phyloP scores from a whole-genome alignment of 805 yeast genomes.

The Candida rishiriensis region DNA sequence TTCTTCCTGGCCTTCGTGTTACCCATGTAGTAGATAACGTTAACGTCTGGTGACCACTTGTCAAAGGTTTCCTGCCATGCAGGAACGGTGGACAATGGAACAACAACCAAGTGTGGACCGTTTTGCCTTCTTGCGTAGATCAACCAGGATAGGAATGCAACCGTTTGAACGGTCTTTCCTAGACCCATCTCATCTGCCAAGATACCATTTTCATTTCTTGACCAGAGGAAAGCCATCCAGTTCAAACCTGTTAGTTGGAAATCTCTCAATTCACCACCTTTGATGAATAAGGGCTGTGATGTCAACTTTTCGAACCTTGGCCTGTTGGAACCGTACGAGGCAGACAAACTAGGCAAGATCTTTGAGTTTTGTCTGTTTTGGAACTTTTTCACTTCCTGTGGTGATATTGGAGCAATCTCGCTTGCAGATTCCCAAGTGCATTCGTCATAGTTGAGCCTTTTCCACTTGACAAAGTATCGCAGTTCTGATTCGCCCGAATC shows the following conservation, averaged over 20 bases:
- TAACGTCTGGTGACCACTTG: conserved; percentile 94
- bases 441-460: conserved; percentile 86
- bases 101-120: conserved; percentile 96
- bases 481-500: conserved; percentile 65
- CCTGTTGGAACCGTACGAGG: conserved; percentile 66
- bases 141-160: conserved; percentile 90
- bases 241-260: conserved; percentile 97
- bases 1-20: conserved; percentile 80
- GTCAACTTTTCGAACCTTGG: conserved; percentile 87
- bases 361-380: conserved; percentile 80
- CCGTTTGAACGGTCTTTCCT: conserved; percentile 97
- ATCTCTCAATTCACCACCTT: conserved; percentile 89
- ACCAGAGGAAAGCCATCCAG: conserved; percentile 99
- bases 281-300: conserved; percentile 83
- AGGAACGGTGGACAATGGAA: conserved; percentile 92
- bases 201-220: conserved; percentile 94
- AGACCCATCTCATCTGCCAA: conserved; percentile 99
- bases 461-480: conserved; percentile 90
- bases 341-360: conserved; percentile 76
- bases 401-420: conserved; percentile 78
- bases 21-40: conserved; percentile 90
- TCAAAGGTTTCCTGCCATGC: conserved; percentile 99
- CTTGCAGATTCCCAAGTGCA: conserved; percentile 96
- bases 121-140: conserved; percentile 93
- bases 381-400: conserved; percentile 75